These are phyloP conservation scores for Myxozyma kluyveri DNA, from an alignment of 805 yeast species.

Conservation along the genomic window DNA sequence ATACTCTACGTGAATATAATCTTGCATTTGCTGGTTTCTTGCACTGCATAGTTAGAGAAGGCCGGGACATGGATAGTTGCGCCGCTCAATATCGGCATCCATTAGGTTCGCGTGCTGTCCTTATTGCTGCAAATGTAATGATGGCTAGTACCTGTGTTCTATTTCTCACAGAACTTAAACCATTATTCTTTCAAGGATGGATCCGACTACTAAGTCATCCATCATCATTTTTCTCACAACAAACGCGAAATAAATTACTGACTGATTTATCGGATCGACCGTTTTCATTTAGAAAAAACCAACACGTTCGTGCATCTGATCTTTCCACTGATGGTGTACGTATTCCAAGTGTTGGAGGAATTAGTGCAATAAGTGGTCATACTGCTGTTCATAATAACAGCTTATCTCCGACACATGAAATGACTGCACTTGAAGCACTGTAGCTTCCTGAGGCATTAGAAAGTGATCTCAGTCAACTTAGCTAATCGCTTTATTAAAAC, in stretches of 20 bases:
- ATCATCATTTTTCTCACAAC: constrained; percentile 4
- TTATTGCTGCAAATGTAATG: constrained; percentile 6
- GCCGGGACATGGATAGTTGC: neutral
- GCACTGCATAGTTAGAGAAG: constrained; percentile 2
- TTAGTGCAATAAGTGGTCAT: too few relatives aligned
- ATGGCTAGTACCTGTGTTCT: constrained; percentile 8
- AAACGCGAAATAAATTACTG: neutral
- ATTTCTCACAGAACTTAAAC: constrained; percentile 10
- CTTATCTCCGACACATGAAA: too few relatives aligned
- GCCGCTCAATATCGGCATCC: neutral
- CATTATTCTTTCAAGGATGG: constrained; percentile 22
- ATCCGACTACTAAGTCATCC: constrained; percentile 9
- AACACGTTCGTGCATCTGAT: too few relatives aligned
- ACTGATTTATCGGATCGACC: constrained; percentile 5
- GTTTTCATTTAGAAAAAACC: too few relatives aligned
- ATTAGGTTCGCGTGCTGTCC: constrained; percentile 3
- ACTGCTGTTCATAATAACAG: too few relatives aligned
- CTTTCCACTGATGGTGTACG: too few relatives aligned
- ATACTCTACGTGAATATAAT: neutral
- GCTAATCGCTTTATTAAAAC: too few relatives aligned
- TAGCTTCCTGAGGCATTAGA: too few relatives aligned
- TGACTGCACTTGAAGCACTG: too few relatives aligned
- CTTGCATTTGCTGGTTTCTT: constrained; percentile 4
- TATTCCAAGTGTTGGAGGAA: too few relatives aligned
- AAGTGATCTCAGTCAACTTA: too few relatives aligned